Evolutionary conservation across 352 stramenopile genomes (phyloP), one percentile per base, ranked within the genome.

Genomic region (Ophiocytium majus): DNA sequence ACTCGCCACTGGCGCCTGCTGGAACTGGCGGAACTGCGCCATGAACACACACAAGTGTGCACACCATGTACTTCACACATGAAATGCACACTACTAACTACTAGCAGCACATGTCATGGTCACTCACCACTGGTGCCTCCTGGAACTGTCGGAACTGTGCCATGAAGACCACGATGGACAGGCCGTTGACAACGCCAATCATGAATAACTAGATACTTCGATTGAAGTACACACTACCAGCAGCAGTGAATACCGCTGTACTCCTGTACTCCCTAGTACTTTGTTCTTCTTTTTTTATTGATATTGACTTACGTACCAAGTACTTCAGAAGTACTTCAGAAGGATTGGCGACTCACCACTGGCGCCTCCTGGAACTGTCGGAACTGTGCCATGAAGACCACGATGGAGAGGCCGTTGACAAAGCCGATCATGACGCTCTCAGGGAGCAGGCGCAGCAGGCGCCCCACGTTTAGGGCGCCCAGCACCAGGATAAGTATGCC

Each of bases 391-490:
- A 96, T 90, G 49, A 96, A 94, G 92, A 98, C 97, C 85, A 98
- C 96, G 35, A 98, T 84, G 0, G 94, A 92, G 49, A 98, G 91
- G 0, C 96, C 95, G 90, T 98, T 98, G 33, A 98, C 92, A 90
- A 98, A 98, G 0, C 95, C 95, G 49, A 98, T 93, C 91, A 98
- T 97, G 10, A 97, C 95, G 5, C 94, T 96, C 85, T 95, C 92
- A 0, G 95, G 94, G 66, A 98, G 94, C 84, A 98, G 92, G 9
- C 93, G 91, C 75, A 98, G 96, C 32, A 98, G 92, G 81, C 94
- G 94, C 14, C 93, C 96, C 19, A 98, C 88, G 0, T 91, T 90
- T 28, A 97, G 89, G 64, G 92, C 86, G 23, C 94, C 95, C 85
- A 98, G 94, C 9, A 98, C 94, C 79, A 98, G 94, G 0, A 93